Evolutionary conservation across 768 basidiomycete species (phyloP).

Genomic region (Calocybe gangraenosa): DNA sequence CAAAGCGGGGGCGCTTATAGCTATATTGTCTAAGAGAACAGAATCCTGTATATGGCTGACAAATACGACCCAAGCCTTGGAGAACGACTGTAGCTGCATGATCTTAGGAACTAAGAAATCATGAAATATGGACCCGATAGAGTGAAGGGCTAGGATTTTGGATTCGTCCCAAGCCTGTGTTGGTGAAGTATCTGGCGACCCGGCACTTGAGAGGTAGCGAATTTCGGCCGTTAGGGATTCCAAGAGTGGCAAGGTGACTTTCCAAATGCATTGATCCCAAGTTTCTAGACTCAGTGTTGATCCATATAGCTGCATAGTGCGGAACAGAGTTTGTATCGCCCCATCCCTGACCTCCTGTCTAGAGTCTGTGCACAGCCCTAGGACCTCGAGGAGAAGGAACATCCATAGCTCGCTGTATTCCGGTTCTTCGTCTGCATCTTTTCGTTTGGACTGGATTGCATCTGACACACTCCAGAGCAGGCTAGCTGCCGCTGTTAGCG

Average conservation of each 20-base stretch:
- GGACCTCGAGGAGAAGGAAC: slow-evolving; percentile 79
- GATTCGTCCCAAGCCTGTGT: slow-evolving; percentile 79
- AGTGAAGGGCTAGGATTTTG: slow-evolving; percentile 79
- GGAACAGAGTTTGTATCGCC: slow-evolving; percentile 92
- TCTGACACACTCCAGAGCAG: slow-evolving; percentile 96
- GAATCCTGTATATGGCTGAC: slow-evolving; percentile 67
- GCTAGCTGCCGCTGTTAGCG: slow-evolving; percentile 89
- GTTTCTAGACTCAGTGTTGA: slow-evolving; percentile 74
- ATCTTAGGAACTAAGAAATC: slow-evolving; percentile 76
- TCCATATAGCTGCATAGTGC: slow-evolving; percentile 92
- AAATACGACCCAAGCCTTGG: slow-evolving; percentile 70
- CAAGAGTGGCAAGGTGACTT: slow-evolving; percentile 83
- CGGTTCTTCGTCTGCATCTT: slow-evolving; percentile 54
- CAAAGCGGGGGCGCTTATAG: slow-evolving; percentile 79
- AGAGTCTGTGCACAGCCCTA: slow-evolving; percentile 76
- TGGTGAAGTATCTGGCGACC: slow-evolving; percentile 14
- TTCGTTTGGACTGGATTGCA: slow-evolving; percentile 83
- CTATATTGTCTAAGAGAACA: slow-evolving; percentile 62
- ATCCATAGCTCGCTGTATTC: slow-evolving; percentile 92
- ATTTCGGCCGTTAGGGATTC: slow-evolving; percentile 62
- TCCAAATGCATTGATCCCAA: slow-evolving; percentile 92
- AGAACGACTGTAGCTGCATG: slow-evolving; percentile 66
- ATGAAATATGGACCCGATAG: slow-evolving; percentile 77
- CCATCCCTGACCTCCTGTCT: slow-evolving; percentile 89
- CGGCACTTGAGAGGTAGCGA: slow-evolving; percentile 30